Evolutionary conservation across 345 rosid species (phyloP).

Genomic region (Viola odorata): DNA sequence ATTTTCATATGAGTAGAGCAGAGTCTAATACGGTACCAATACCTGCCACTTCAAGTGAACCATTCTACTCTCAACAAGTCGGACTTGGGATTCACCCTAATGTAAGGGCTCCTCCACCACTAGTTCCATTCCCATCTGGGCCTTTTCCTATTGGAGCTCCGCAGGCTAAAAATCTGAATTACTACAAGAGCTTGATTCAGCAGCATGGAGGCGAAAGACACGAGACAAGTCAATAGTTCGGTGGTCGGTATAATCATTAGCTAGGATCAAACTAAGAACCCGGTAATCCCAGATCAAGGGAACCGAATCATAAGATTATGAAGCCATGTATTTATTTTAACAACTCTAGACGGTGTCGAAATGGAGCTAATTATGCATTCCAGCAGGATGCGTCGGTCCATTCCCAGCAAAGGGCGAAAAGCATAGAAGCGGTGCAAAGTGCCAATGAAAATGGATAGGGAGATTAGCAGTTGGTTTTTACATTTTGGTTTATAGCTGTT

Average conservation of each 20-base stretch:
- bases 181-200: conserved; percentile 92
- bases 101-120: conserved; percentile 27
- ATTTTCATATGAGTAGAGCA: conserved; percentile 31
- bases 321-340: conserved; percentile 90
- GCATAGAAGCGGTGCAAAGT: conserved; percentile 44
- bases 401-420: conserved; percentile 46
- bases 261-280: conserved; percentile 43
- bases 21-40: conserved; percentile 32
- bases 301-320: conserved; percentile 64
- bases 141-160: conserved; percentile 37
- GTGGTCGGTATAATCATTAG: conserved; percentile 37
- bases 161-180: conserved; percentile 60
- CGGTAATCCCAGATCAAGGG: conserved; percentile 49
- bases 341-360: conserved; percentile 79
- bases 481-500: conserved; percentile 2
- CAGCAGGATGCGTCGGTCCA: conserved; percentile 76
- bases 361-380: conserved; percentile 74
- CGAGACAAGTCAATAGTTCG: conserved; percentile 51
- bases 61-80: conserved; percentile 37
- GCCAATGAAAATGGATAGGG: conserved; percentile 87
- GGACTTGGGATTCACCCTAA: conserved; percentile 24
- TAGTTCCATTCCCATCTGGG: conserved; percentile 30
- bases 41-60: conserved; percentile 40
- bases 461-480: conserved; percentile 52
- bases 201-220: conserved; percentile 94